Conservation (phyloP, 2,329 filamentous ascomycete genomes). For the Paraphaeosphaeria minitans region DNA sequence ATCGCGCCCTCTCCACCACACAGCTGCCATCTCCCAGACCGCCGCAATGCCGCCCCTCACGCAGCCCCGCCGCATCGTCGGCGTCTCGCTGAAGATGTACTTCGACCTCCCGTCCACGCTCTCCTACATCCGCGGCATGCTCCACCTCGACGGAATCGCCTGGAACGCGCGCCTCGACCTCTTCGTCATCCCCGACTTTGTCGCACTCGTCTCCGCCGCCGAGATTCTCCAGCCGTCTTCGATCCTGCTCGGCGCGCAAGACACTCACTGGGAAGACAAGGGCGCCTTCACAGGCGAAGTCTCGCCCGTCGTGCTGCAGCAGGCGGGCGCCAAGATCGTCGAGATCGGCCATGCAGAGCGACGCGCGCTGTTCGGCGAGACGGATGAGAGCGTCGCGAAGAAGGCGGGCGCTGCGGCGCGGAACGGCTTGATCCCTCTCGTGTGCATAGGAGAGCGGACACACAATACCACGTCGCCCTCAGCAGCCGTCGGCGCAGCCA, state of each 20-base stretch:
- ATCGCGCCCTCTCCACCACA: background rate
- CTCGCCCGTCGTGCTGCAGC: slow-evolving; percentile 68
- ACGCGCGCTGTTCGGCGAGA: slow-evolving; percentile 73
- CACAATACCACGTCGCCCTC: slow-evolving; percentile 49
- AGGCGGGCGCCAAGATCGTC: slow-evolving; percentile 73
- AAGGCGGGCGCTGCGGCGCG: slow-evolving; percentile 72
- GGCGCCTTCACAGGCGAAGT: slow-evolving; percentile 82
- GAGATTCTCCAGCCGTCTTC: slow-evolving; percentile 56
- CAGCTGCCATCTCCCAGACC: background rate
- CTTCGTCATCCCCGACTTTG: slow-evolving; percentile 79
- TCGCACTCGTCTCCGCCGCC: slow-evolving; percentile 65
- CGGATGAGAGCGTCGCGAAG: slow-evolving; percentile 67
- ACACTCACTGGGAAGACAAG: slow-evolving; percentile 70
- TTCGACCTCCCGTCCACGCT: slow-evolving; percentile 69
- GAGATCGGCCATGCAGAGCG: slow-evolving; percentile 84
- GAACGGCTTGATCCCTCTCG: slow-evolving; percentile 75
- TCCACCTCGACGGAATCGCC: slow-evolving; percentile 57
- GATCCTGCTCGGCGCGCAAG: slow-evolving; percentile 75
- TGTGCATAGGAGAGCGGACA: slow-evolving; percentile 78
- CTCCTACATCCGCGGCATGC: slow-evolving; percentile 52
- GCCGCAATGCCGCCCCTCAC: slow-evolving; percentile 36
- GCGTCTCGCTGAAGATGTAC: slow-evolving; percentile 81
- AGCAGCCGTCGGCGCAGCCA: slow-evolving; percentile 62
- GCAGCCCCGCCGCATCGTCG: slow-evolving; percentile 66
- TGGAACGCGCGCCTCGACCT: slow-evolving; percentile 66